Evolutionary conservation across 2,329 filamentous ascomycete species (phyloP).

Genomic region (Curvularia hawaiiensis): DNA sequence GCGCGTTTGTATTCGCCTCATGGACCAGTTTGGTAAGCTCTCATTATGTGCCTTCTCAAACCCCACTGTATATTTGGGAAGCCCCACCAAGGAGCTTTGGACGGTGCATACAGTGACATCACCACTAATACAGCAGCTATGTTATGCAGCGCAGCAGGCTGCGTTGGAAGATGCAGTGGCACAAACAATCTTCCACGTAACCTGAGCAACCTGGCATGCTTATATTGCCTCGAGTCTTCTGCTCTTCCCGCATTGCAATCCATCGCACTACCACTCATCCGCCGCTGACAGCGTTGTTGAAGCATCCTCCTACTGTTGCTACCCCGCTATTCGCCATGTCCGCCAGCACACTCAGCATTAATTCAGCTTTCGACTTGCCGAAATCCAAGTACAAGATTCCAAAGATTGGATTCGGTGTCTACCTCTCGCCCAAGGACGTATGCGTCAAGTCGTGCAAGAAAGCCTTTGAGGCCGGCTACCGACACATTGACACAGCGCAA

Average conservation of each 20-base stretch:
- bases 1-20: not conserved
- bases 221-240: conserved; percentile 9
- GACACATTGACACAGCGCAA: conserved; percentile 71
- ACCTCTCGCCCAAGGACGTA: conserved; percentile 60
- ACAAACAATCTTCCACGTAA: not conserved
- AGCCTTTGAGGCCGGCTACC: conserved; percentile 64
- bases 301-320: conserved; percentile 11
- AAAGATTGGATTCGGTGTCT: conserved; percentile 73
- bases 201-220: conserved; percentile 15
- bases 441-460: conserved; percentile 64
- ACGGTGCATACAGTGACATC: conserved; percentile 23
- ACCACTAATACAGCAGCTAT: conserved; percentile 19
- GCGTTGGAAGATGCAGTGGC: not conserved
- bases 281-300: conserved; percentile 14
- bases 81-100: conserved; percentile 9
- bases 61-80: conserved; percentile 1
- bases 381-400: conserved; percentile 63
- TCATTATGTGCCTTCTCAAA: not conserved
- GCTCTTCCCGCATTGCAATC: conserved; percentile 7
- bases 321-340: conserved; percentile 24
- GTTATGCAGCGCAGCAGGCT: conserved; percentile 6
- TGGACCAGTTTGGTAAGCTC: not conserved
- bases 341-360: conserved; percentile 46
- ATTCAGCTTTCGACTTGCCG: conserved; percentile 56
- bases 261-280: not conserved